A percentile compares a stretch with the other conserved stretches of the same genome.
Evolutionary conservation across 2,329 filamentous ascomycete species (phyloP).

Genomic region (Ascosphaera acerosa): DNA sequence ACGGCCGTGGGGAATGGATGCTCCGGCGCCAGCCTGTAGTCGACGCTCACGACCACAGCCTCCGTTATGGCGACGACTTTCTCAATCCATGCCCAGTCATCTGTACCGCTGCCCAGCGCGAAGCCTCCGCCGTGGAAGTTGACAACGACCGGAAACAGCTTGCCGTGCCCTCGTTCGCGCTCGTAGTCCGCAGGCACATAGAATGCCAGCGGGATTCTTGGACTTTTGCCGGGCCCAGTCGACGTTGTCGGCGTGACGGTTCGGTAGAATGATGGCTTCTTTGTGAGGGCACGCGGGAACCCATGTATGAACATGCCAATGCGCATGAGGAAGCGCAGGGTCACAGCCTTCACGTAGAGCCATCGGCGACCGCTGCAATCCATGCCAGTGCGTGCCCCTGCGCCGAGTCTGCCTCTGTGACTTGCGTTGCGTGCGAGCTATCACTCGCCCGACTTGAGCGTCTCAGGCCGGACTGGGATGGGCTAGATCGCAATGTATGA

Average conservation of each 20-base stretch:
- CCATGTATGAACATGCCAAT: conserved; percentile 44
- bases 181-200: conserved; percentile 28
- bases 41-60: conserved; percentile 34
- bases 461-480: not conserved
- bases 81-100: conserved; percentile 34
- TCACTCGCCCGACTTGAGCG: not conserved
- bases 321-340: conserved; percentile 42
- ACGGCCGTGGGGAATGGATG: conserved; percentile 36
- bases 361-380: conserved; percentile 24
- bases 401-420: conserved; percentile 1
- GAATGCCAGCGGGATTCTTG: conserved; percentile 30
- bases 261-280: conserved; percentile 32
- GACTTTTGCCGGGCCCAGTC: conserved; percentile 12
- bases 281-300: conserved; percentile 33
- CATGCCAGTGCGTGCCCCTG: conserved; percentile 6
- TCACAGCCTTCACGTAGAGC: conserved; percentile 34
- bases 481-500: too few species aligned
- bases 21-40: conserved; percentile 35
- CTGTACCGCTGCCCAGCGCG: conserved; percentile 31
- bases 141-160: conserved; percentile 30
- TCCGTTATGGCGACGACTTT: conserved; percentile 29
- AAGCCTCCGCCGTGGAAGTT: conserved; percentile 42
- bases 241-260: conserved; percentile 27
- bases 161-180: conserved; percentile 12
- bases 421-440: conserved; percentile 2